Evolutionary conservation across 306 rosid species (phyloP), one percentile per base, ranked within the genome.

Genomic region (Malus sieversii): DNA sequence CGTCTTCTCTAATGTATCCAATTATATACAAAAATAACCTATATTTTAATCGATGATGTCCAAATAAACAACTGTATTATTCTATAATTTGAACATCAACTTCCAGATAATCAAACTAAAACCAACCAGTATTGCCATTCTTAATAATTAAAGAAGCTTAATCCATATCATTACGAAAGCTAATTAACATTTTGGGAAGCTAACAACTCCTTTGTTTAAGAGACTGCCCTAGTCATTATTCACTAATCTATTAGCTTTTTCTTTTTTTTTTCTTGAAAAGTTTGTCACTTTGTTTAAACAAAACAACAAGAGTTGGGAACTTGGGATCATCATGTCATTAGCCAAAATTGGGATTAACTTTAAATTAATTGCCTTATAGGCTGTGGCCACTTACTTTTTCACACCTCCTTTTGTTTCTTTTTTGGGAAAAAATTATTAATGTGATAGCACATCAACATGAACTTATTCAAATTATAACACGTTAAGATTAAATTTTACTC

Each of bases 261-360:
- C 27, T 46, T 48, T 25, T 25, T 25, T 25, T 14, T 48, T 14
- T 48, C 15, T 19, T 3, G 4, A 14, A 25, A 30, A 5, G 8
- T 22, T 38, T 35, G 35, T 9, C 68, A 62, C 57, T 69, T 80
- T 75, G 57, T 61, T 42, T 2, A 27, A 27, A 10, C 23, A 23
- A 51, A 51, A 60, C 73, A 55, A 65, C 14, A 75, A 63, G 18
- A 64, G 45, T 64, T 80, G 57, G 61, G 63, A 64, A n/a, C 75
- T 64, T 80, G 57, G 61, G 63, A 64, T 30, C 75, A 55, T 44
- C 79, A 38, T 33, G 30, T 12, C 46, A 33, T 74, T 48, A 48
- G 33, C 29, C 38, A 73, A 67, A 60, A 42, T 20, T 19, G 25
- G 3, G 20, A 8, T 38, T 30, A 53, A 53, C 51, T 46, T 14